phyloP scores from a whole-genome alignment of 495 filamentous ascomycete species.

The Darksidea phi region DNA sequence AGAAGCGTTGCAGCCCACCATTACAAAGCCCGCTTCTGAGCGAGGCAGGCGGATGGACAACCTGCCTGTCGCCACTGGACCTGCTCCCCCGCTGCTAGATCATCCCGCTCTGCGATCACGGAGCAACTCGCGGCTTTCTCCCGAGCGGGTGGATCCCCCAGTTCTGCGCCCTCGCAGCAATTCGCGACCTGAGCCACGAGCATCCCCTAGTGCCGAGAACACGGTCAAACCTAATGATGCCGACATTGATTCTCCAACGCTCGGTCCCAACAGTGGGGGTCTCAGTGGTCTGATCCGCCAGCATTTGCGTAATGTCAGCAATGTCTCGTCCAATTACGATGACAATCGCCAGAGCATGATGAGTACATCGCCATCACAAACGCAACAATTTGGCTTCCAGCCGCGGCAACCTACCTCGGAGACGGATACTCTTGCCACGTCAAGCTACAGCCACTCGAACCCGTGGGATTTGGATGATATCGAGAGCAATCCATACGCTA shows the following conservation, averaged over 20 bases:
- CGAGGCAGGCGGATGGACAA: constrained; percentile 18
- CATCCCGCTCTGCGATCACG: constrained; percentile 34
- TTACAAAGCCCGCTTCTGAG: constrained; percentile 9
- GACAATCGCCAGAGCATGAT: constrained; percentile 36
- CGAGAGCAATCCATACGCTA: constrained; percentile 46
- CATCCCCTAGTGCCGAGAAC: constrained; percentile 24
- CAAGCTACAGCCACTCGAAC: constrained; percentile 49
- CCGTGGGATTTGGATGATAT: constrained; percentile 56
- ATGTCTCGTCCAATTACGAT: constrained; percentile 72
- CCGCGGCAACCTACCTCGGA: constrained; percentile 32
- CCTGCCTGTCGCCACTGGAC: constrained; percentile 18
- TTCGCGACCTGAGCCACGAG: background rate
- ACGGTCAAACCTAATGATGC: constrained; percentile 22
- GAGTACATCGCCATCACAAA: constrained; percentile 23
- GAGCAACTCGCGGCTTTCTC: constrained; percentile 14
- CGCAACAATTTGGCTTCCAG: constrained; percentile 24
- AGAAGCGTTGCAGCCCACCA: constrained; percentile 9
- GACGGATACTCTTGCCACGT: constrained; percentile 41
- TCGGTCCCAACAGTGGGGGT: constrained; percentile 64
- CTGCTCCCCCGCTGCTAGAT: constrained; percentile 27
- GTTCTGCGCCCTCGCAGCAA: constrained; percentile 17
- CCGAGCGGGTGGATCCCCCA: constrained; percentile 5
- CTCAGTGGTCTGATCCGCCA: constrained; percentile 80
- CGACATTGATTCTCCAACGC: constrained; percentile 72
- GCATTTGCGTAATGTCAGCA: constrained; percentile 81